Evolutionary conservation across 768 basidiomycete genomes (phyloP), one percentile per base, ranked within the genome.

Genomic region (Inosperma sp.): DNA sequence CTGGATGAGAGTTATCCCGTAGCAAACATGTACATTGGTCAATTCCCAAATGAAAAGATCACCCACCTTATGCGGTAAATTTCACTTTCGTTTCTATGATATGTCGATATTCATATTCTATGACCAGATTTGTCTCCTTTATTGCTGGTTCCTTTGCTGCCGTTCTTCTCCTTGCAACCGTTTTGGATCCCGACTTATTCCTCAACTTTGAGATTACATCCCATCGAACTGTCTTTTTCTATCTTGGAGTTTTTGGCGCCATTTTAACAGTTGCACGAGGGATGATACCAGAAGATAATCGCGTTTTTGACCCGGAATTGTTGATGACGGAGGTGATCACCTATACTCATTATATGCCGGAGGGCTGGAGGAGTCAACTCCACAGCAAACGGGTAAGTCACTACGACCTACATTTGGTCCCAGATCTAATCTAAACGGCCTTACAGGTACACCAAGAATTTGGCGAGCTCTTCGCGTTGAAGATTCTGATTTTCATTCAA

Each of bases 61-160:
- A 86, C 93, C 0, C 70, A 96, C 27, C 75, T 93, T 54, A 90
- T 94, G 80, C 83, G 93, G 93, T 94, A 60, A 31, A 84, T 65
- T 2, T 9, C 12, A 14, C 25, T 19, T 26, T 5, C 13, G 16
- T 39, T 16, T 53, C 26, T 45, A 13, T 35, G 31, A 23, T 42
- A 29, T 46, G 22, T 25, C n/a, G n/a, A 19, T 30, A 21, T 21
- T 56, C 27, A 13, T 43, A 10, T 16, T 13, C 10, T 35, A 6
- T 16, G 34, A 27, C 10, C 57, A 96, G 93, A 52, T 99, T 99
- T 65, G 81, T 97, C 7, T 88, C 96, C 8, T 99, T 99, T 68
- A 77, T 99, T 46, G 86, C 93, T 3, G 94, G 96, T 7, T 95
- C 96, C 1, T 98, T 96, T 68, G 92, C 92, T 2, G 94, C 94